Evolutionary conservation across 2,329 filamentous ascomycete species (phyloP), one percentile per base, ranked within the genome.

Genomic region (Colletotrichum sansevieriae): DNA sequence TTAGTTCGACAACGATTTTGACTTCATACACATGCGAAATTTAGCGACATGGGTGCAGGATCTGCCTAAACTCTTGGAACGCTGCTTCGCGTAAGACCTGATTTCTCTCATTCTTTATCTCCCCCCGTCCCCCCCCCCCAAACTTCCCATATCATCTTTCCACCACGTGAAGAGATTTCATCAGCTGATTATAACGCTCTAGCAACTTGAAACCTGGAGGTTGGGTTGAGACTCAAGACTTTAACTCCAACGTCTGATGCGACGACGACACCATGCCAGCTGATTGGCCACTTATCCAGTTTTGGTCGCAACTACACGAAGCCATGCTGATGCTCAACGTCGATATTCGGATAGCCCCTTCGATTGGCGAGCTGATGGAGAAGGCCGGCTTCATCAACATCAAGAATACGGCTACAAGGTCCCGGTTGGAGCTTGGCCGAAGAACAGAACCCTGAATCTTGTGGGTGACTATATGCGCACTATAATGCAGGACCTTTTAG

Each of bases 191-290:
- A 4, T 1, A 1, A 5, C 10, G 0, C 6, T 52, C 13, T 13
- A 52, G 49, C 12, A 39, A 43, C 25, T 71, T 82, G 51, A 79
- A 76, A 37, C 82, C 84, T 0, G 82, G 83, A 15, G 82, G 78
- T 0, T 84, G 80, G 80, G 72, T 83, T 15, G 83, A 84, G 63
- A 73, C 83, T 0, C 82, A 83, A 69, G 82, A 84, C 22, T 77
- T 81, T 13, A 79, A 82, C 39, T 80, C 79, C 44, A 74, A 77
- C 47, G 74, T 79, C 6, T 76, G 77, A 52, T 75, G 74, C 47
- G 79, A 81, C 47, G 79, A 81, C 58, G 71, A 75, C 35, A 76
- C 73, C 7, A 67, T 80, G 5, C 76, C 79, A 1, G 39, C 54
- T 7, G 69, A 73, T 22, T 52, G 25, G 49, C 22, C 49, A 6